Conservation (phyloP, 371 early-diverging fungal genomes). For the Apophysomyces elegans region DNA sequence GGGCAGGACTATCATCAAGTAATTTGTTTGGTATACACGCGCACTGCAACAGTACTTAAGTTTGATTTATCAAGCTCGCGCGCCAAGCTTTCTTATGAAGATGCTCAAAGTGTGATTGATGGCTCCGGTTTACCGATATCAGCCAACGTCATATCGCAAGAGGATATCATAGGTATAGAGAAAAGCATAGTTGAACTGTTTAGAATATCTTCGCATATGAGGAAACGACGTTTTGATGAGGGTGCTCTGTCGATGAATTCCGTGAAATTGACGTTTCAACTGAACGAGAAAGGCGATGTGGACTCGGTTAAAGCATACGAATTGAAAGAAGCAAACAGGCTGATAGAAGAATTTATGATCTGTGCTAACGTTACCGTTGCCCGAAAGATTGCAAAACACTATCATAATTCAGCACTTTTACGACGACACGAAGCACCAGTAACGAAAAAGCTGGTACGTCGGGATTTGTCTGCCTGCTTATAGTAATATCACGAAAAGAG, state of each 20-base stretch:
- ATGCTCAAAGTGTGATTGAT: conserved; percentile 84
- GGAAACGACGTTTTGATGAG: conserved; percentile 77
- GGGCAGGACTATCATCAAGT: conserved; percentile 71
- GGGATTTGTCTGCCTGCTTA: conserved; percentile 39
- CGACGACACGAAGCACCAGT: conserved; percentile 85
- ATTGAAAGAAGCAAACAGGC: conserved; percentile 90
- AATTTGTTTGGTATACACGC: neutral
- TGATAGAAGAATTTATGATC: conserved; percentile 99
- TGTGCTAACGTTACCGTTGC: conserved; percentile 99
- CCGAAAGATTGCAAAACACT: conserved; percentile 79
- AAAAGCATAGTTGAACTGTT: conserved; percentile 53
- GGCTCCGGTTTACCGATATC: conserved; percentile 42
- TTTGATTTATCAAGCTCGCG: conserved; percentile 44
- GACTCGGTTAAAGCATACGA: conserved; percentile 72
- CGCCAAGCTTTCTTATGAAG: conserved; percentile 78
- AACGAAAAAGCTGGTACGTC: conserved; percentile 60
- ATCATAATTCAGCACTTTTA: conserved; percentile 92
- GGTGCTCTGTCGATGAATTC: conserved; percentile 88
- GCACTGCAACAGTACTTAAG: no score
- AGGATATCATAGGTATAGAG: conserved; percentile 35
- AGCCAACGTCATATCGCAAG: conserved; percentile 17
- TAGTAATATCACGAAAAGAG: conserved; percentile 52
- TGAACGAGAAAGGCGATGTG: conserved; percentile 78
- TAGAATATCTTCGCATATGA: conserved; percentile 69
- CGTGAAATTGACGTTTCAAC: conserved; percentile 75